phyloP scores from a whole-genome alignment of 495 filamentous ascomycete genomes.

The Podospora pseudoanserina region DNA sequence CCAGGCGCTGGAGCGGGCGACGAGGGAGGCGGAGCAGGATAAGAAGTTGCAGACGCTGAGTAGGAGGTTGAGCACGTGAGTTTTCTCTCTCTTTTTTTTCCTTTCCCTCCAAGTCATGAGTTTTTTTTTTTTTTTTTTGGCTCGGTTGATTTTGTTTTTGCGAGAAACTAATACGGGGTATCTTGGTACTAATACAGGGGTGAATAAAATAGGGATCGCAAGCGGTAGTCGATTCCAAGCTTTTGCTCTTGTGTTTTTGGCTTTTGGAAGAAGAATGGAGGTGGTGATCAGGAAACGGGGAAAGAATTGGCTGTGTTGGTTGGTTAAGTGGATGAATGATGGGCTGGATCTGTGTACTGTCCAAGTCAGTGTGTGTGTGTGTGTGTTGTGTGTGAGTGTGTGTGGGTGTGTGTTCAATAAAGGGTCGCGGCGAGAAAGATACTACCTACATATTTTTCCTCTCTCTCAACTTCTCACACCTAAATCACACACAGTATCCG shows the following conservation, averaged over 20 bases:
- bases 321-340: background rate
- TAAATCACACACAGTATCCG: background rate
- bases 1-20: constrained; percentile 78
- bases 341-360: background rate
- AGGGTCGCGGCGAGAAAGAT: background rate
- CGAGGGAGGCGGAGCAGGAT: constrained; percentile 86
- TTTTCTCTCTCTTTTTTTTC: constrained; percentile 14
- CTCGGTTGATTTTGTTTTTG: background rate
- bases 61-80: constrained; percentile 94
- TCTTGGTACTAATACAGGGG: background rate
- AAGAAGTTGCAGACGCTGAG: constrained; percentile 78
- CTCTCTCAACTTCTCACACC: background rate
- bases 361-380: too few relatives aligned
- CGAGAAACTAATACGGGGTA: background rate
- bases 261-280: background rate
- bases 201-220: constrained; percentile 4
- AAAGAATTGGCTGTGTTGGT: background rate
- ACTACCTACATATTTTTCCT: background rate
- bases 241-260: background rate
- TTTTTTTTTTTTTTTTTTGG: background rate
- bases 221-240: background rate
- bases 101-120: background rate
- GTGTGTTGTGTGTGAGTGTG: background rate
- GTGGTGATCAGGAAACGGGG: background rate
- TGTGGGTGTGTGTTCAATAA: background rate